Evolutionary conservation across 768 basidiomycete species (phyloP), one percentile per base, ranked within the genome.

Genomic region (Tulasnella sp.): DNA sequence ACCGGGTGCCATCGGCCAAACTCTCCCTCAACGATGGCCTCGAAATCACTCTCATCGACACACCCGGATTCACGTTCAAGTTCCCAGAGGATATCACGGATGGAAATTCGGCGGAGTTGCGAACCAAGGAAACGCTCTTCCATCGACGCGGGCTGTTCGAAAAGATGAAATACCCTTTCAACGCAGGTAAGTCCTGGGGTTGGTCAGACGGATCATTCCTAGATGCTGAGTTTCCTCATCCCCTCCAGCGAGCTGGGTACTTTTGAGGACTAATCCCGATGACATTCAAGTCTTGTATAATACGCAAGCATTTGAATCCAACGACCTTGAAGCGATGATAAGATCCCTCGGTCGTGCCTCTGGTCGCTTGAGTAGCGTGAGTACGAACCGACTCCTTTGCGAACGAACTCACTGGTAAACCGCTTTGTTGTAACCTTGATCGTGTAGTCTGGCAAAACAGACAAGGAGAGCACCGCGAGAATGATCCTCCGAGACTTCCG

Each of bases 251-350:
- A 84, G 87, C 23, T 87, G 92, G 80, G 89, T 98, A 79, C 87
- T 96, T 32, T 83, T 88, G 48, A 89, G 90, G 37, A 89, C 92
- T 2, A 89, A 88, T 81, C 84, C 88, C 42, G 91, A 96, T 82
- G 96, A 97, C 83, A 86, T 98, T 57, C 96, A 96, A 93, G 84
- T 97, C n/a, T 85, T 91, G 72, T 97, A 96, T 85, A 90, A 88
- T 80, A 86, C 95, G 18, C 93, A 96, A 3, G 93, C 91, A 10
- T 96, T 96, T 83, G 80, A 88, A 11, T 86, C 86, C 69, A 91
- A 91, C 2, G 90, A 96, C 81, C 82, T 88, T 6, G 86, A 87
- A 32, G 90, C 91, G 0, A 96, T 97, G 87, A 86, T 98, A 48
- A 87, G 90, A 35, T 90, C 90, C 70, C 84, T 96, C 55, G 93